phyloP scores from a whole-genome alignment of 2,329 filamentous ascomycete genomes.

The Fusarium tupiense region DNA sequence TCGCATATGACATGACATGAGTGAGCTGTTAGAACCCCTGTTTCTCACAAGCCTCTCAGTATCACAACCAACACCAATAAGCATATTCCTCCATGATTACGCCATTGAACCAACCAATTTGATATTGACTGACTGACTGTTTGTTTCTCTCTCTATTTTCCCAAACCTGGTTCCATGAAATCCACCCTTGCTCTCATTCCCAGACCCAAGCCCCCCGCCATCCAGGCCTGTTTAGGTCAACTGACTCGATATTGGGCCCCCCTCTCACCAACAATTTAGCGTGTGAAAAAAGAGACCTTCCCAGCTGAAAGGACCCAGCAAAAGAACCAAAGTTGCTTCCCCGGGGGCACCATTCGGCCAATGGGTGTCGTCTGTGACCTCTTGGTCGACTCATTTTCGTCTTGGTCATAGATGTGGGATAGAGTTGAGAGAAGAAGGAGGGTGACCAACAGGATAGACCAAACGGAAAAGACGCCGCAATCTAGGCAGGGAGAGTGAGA shows the following conservation, averaged over 20 bases:
- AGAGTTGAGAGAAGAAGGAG: conserved; percentile 16
- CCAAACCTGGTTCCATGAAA: conserved; percentile 3
- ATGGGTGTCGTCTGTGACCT: conserved; percentile 12
- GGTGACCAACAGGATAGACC: conserved; percentile 12
- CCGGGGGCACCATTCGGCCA: conserved; percentile 25
- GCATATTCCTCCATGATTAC: conserved; percentile 7
- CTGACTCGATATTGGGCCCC: conserved; percentile 36
- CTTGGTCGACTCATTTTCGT: conserved; percentile 14
- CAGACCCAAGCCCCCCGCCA: conserved; percentile 18
- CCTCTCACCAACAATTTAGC: conserved; percentile 28
- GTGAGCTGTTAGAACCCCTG: conserved; percentile 13
- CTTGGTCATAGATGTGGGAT: background rate
- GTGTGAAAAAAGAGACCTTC: conserved; percentile 15
- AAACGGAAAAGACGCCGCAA: conserved; percentile 34
- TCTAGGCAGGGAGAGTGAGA: background rate
- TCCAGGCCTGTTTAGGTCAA: conserved; percentile 32
- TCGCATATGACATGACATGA: conserved; percentile 14
- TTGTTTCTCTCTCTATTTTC: conserved; percentile 6
- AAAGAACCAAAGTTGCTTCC: conserved; percentile 22
- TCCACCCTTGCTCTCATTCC: conserved; percentile 5
- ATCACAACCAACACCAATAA: conserved; percentile 14
- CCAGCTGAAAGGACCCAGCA: conserved; percentile 36
- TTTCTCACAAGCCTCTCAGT: background rate
- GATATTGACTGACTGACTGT: background rate
- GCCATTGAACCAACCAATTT: background rate